phyloP scores from a whole-genome alignment of 176 grass and related monocot genomes.

The Triticum turgidum region DNA sequence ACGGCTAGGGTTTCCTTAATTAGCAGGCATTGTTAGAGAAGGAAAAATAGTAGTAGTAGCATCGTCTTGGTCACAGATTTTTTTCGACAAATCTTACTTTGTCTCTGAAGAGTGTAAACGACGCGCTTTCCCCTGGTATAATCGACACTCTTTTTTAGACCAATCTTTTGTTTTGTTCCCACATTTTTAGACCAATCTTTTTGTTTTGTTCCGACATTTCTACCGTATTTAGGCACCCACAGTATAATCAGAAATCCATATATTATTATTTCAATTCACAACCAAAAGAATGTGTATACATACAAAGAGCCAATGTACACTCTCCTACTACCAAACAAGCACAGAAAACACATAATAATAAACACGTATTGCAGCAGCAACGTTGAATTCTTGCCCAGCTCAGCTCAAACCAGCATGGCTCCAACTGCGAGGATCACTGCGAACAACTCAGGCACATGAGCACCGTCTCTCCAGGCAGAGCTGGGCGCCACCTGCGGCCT shows the following conservation, averaged over 20 bases:
- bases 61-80: neutral
- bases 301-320: too few species aligned
- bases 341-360: neutral
- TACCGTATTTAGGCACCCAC: too few species aligned
- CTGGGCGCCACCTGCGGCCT: conserved; percentile 42
- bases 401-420: neutral
- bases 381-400: neutral
- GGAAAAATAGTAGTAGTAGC: neutral
- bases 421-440: neutral
- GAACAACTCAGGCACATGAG: neutral
- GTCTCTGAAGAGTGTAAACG: neutral
- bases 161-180: too few species aligned
- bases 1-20: neutral
- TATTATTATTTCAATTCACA: too few species aligned
- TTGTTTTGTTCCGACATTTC: too few species aligned
- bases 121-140: too few species aligned
- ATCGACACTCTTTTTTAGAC: too few species aligned
- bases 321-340: neutral
- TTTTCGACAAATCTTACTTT: neutral
- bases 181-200: too few species aligned
- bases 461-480: conserved; percentile 24
- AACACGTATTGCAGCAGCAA: neutral
- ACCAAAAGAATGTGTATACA: too few species aligned
- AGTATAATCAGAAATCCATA: too few species aligned
- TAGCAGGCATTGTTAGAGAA: neutral